Conservation (phyloP, 805 yeast species). For the Yamadazyma insecticola region DNA sequence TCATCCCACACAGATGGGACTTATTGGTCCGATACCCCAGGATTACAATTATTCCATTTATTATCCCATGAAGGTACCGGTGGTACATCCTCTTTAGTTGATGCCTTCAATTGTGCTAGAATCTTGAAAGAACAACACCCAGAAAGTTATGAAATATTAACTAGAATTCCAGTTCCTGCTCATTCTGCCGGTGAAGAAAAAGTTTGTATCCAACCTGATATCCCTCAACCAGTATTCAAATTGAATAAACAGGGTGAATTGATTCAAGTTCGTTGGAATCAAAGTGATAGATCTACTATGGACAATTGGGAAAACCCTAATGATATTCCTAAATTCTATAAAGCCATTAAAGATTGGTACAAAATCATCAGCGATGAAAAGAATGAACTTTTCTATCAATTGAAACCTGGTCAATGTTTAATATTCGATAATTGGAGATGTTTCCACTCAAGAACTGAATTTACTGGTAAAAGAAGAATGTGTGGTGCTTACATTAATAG, state of each 20-base stretch:
- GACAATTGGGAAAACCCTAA: constrained; percentile 42
- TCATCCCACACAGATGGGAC: constrained; percentile 71
- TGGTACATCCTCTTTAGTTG: constrained; percentile 64
- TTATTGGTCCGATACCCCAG: constrained; percentile 71
- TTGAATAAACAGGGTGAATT: constrained; percentile 48
- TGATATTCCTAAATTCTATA: constrained; percentile 50
- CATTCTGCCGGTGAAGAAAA: constrained; percentile 71
- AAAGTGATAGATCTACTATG: constrained; percentile 63
- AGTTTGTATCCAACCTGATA: constrained; percentile 55
- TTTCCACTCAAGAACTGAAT: constrained; percentile 62
- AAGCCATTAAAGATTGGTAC: constrained; percentile 56
- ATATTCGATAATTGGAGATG: constrained; percentile 74
- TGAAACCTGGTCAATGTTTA: constrained; percentile 61
- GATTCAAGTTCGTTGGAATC: constrained; percentile 67
- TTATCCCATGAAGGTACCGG: constrained; percentile 62
- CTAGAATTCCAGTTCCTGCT: constrained; percentile 53
- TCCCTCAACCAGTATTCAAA: constrained; percentile 55
- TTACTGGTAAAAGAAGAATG: constrained; percentile 63
- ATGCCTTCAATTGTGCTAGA: constrained; percentile 59
- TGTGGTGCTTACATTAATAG: constrained; percentile 70
- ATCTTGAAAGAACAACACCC: constrained; percentile 44
- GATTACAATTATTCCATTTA: constrained; percentile 64
- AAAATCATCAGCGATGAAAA: constrained; percentile 44
- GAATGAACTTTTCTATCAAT: constrained; percentile 49
- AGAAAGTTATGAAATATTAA: constrained; percentile 46